These are phyloP conservation scores for Eremothecium cymbalariae DNA, from an alignment of 1,139 yeast genomes.

Conservation along the genomic window DNA sequence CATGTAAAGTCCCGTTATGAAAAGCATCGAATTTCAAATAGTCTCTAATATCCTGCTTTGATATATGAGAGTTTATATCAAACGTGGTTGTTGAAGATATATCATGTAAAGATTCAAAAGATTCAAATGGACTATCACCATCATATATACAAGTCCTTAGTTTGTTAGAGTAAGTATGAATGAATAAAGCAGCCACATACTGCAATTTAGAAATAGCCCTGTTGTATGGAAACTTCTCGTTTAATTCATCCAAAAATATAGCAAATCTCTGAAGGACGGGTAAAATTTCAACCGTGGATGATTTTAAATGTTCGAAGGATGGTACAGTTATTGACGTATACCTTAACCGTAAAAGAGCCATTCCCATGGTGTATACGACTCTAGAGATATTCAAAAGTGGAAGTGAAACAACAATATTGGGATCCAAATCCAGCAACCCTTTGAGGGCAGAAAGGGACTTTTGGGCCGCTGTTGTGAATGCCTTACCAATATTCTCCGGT, in stretches of 20 bases:
- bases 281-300: constrained; percentile 45
- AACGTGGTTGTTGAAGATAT: constrained; percentile 1
- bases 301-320: constrained; percentile 38
- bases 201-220: constrained; percentile 45
- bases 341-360: constrained; percentile 48
- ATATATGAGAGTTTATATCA: background rate
- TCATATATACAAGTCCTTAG: constrained; percentile 27
- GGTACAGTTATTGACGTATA: constrained; percentile 50
- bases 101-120: no score
- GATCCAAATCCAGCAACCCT: constrained; percentile 40
- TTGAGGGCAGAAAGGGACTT: constrained; percentile 48
- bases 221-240: constrained; percentile 38
- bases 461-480: constrained; percentile 45
- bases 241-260: constrained; percentile 26
- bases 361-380: constrained; percentile 60
- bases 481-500: constrained; percentile 32
- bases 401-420: constrained; percentile 42
- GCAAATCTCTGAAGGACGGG: constrained; percentile 39
- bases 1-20: background rate
- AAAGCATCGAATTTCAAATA: background rate
- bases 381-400: constrained; percentile 61
- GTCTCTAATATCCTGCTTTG: background rate
- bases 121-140: no score
- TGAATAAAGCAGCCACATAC: constrained; percentile 47
- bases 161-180: constrained; percentile 54